A percentile compares a stretch with the other conserved stretches of the same genome.
Evolutionary conservation across 106 monocot genomes (phyloP).

Genomic region (Phalaenopsis equestris): DNA sequence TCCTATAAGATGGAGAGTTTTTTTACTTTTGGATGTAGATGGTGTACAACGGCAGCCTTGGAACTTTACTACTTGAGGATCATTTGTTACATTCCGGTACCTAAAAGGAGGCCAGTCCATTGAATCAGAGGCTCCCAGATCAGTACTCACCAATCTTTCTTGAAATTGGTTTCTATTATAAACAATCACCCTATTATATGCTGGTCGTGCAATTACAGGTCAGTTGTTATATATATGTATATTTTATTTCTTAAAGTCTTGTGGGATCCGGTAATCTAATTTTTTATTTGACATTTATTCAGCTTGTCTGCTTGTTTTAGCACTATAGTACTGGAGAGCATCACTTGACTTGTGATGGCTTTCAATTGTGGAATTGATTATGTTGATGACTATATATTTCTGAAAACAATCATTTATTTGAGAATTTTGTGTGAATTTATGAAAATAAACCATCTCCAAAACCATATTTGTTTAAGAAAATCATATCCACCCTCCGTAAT

Average conservation of each 20-base stretch:
- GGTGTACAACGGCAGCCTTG: background rate
- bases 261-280: background rate
- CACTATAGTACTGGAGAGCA: background rate
- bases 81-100: background rate
- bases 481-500: too few relatives aligned
- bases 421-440: too few relatives aligned
- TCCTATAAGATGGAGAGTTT: background rate
- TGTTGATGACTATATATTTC: background rate
- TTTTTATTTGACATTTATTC: background rate
- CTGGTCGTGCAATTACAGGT: background rate
- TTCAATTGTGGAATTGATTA: background rate
- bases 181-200: background rate
- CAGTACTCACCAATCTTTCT: background rate
- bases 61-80: background rate
- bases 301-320: background rate
- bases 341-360: background rate
- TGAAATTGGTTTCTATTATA: background rate
- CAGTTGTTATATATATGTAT: background rate
- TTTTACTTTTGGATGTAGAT: background rate
- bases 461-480: too few relatives aligned
- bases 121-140: background rate
- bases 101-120: background rate
- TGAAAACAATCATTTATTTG: background rate
- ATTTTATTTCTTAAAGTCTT: background rate
- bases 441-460: too few relatives aligned